These are phyloP conservation scores for Fagopyrum homotropicum DNA, from an alignment of 148 eudicot genomes.

Conservation along the genomic window DNA sequence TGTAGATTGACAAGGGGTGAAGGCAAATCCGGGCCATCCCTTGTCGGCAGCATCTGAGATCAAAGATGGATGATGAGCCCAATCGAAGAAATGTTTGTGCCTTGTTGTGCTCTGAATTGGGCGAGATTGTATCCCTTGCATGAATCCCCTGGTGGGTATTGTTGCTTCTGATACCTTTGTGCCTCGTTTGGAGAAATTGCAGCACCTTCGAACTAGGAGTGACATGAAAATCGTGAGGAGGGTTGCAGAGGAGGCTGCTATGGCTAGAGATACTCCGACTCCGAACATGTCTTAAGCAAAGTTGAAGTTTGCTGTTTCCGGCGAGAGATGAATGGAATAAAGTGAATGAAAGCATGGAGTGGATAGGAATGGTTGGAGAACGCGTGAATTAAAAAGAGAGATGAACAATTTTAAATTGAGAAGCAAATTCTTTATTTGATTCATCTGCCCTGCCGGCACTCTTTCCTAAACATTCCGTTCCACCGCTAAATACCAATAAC, in stretches of 20 bases:
- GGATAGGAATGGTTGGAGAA: neutral
- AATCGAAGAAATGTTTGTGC: slow-evolving; percentile 32
- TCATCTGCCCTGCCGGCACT: neutral
- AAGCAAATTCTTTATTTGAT: slow-evolving; percentile 1
- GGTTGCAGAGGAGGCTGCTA: neutral
- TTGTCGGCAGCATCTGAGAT: slow-evolving; percentile 64
- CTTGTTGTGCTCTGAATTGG: neutral
- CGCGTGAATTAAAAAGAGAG: neutral
- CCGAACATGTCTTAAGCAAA: neutral
- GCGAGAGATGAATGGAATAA: neutral
- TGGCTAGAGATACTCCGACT: neutral
- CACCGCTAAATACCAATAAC: slow-evolving; percentile 6
- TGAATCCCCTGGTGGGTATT: neutral
- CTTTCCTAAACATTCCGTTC: slow-evolving; percentile 11
- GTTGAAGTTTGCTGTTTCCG: neutral
- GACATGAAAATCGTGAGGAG: neutral
- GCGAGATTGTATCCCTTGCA: slow-evolving; percentile 1
- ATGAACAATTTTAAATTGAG: neutral
- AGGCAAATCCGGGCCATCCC: slow-evolving; percentile 83
- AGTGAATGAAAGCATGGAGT: neutral
- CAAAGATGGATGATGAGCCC: slow-evolving; percentile 70
- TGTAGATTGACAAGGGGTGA: slow-evolving; percentile 34
- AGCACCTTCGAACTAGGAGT: neutral
- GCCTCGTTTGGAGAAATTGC: slow-evolving; percentile 1
- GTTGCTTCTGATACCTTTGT: slow-evolving; percentile 11